Evolutionary conservation across 768 basidiomycete species (phyloP), one percentile per base, ranked within the genome.

Genomic region (Mycena capillaripes): DNA sequence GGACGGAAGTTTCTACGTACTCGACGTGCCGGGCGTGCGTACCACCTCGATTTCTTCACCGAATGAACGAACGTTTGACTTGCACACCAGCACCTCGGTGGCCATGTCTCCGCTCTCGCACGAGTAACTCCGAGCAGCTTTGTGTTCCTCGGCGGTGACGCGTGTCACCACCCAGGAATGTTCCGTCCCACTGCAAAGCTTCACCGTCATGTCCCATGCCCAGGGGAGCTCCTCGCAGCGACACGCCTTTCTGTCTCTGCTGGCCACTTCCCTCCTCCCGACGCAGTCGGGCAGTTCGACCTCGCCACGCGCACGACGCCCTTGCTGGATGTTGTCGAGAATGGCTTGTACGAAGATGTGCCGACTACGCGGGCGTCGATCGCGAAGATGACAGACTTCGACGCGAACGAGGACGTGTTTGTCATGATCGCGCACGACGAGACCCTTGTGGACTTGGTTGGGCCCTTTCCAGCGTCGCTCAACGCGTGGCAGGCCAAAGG

Each of bases 1-100:
- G 4, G 78, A 78, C 48, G 78, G 76, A 1, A 78, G 78, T 38
- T 69, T 78, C 50, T 78, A 78, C 52, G 27, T 78, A 9, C 66
- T 78, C 23, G 69, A 76, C 34, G 67, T 62, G 0, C 76, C 76
- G 4, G 78, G 78, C 9, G 77, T 78, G 40, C 21, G 60, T 50
- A 48, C 23, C 36, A 19, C 21, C 10, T 12, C 32, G 2, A 3
- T 42, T 40, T 36, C 0, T 40, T 8, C n/a, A 29, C 19, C 57
- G 16, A 50, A 7, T 23, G 19, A 32, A 56, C n/a, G n/a, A n/a
- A n/a, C n/a, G 11, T 12, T n/a, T 6, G 7, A 36, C 19, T 17
- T 17, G 42, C 38, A 6, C 16, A 17, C 25, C 52, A 78, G 78
- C 78, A 77, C 58, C 52, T 46, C 27, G 27, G 55, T 2, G 77